A percentile compares a stretch with the other conserved stretches of the same genome.
These are phyloP conservation scores for Fusarium equiseti DNA, from an alignment of 2,329 filamentous ascomycete genomes.

Conservation along the genomic window DNA sequence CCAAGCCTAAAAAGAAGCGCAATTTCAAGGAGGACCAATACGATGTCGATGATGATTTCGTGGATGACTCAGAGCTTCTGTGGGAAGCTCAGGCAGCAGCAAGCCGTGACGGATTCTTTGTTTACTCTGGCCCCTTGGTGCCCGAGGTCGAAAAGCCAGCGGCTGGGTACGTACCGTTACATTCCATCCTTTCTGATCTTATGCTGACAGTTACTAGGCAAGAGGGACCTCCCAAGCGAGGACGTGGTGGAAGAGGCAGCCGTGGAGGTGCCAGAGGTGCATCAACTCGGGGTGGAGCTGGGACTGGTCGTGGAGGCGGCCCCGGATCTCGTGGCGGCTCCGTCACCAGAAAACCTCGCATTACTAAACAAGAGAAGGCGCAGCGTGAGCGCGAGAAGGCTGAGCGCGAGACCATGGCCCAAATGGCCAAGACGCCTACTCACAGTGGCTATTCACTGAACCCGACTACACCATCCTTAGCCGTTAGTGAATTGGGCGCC, in stretches of 20 bases:
- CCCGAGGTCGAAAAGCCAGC: constrained; percentile 84
- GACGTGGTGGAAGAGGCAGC: constrained; percentile 64
- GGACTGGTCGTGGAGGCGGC: constrained; percentile 61
- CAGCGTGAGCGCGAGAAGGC: constrained; percentile 85
- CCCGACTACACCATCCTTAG: constrained; percentile 53
- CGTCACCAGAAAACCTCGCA: constrained; percentile 82
- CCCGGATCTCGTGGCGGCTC: constrained; percentile 81
- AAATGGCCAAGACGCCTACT: constrained; percentile 54
- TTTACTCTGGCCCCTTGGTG: constrained; percentile 92
- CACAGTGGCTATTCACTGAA: constrained; percentile 55
- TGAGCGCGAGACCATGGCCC: constrained; percentile 71
- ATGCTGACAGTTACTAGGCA: constrained; percentile 65
- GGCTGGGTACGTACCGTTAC: constrained; percentile 59
- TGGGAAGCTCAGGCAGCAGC: constrained; percentile 97
- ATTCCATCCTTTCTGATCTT: not conserved
- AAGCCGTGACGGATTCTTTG: constrained; percentile 96
- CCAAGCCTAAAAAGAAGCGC: constrained; percentile 81
- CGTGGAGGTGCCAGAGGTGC: constrained; percentile 71
- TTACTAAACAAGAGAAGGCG: constrained; percentile 87
- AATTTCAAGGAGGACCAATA: constrained; percentile 86
- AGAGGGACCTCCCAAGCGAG: constrained; percentile 79
- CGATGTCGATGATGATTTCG: constrained; percentile 84
- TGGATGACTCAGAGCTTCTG: constrained; percentile 92
- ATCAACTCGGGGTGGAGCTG: constrained; percentile 66
- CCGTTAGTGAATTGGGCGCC: constrained; percentile 54